Evolutionary conservation across 441 rosid genomes (phyloP).

Genomic region (Pelargonium citronellum): DNA sequence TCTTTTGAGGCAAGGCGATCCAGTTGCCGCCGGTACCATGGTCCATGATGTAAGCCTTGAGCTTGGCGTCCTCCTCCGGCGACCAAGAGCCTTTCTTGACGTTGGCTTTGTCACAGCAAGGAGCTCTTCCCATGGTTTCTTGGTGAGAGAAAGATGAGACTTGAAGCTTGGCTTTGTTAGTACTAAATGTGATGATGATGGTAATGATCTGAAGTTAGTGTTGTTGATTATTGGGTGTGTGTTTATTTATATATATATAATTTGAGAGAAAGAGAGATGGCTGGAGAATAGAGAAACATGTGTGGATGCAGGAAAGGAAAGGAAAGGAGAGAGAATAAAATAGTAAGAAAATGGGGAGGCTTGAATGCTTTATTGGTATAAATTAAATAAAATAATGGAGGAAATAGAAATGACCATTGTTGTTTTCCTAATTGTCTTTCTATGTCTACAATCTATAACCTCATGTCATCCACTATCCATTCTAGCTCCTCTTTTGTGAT

Average conservation of each 20-base stretch:
- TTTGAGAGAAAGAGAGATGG: not conserved
- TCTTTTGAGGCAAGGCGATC: conserved; percentile 71
- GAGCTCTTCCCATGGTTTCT: conserved; percentile 69
- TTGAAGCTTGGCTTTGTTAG: not conserved
- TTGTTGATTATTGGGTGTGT: not conserved
- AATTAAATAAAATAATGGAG: too few species aligned
- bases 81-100: conserved; percentile 83
- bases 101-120: conserved; percentile 69
- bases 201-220: not conserved
- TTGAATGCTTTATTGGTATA: too few species aligned
- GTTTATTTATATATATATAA: not conserved
- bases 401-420: too few species aligned
- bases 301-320: too few species aligned
- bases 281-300: not conserved
- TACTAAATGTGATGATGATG: not conserved
- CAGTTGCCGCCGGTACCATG: conserved; percentile 71
- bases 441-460: too few species aligned
- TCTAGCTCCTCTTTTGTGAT: too few species aligned
- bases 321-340: not conserved
- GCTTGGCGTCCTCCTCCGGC: conserved; percentile 65
- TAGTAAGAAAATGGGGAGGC: too few species aligned
- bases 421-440: too few species aligned
- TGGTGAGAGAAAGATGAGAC: not conserved
- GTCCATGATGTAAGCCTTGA: conserved; percentile 58
- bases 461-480: too few species aligned